A percentile compares a stretch with the other conserved stretches of the same genome.
phyloP scores from a whole-genome alignment of 345 rosid species.

The Clausena lansium region DNA sequence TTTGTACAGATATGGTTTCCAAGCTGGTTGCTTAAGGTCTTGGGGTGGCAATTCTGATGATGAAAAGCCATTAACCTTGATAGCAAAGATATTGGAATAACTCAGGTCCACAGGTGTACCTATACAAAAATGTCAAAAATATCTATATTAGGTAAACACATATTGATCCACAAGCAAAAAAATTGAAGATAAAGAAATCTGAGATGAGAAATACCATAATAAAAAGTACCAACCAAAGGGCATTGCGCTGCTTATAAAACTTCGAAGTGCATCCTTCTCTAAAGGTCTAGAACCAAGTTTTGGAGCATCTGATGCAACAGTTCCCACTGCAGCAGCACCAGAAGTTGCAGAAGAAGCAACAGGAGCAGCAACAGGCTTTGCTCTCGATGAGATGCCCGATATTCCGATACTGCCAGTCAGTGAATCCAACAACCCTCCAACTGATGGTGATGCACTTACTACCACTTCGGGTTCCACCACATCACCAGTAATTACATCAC shows the following conservation, averaged over 20 bases:
- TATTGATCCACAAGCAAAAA: constrained; percentile 7
- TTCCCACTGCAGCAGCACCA: constrained; percentile 48
- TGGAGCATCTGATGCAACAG: constrained; percentile 62
- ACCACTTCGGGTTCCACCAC: constrained; percentile 81
- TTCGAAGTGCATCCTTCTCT: constrained; percentile 76
- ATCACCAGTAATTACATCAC: constrained; percentile 80
- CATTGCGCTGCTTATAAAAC: constrained; percentile 72
- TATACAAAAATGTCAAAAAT: constrained; percentile 23
- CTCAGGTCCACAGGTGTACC: constrained; percentile 90
- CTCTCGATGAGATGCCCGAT: constrained; percentile 74
- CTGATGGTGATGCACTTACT: constrained; percentile 67
- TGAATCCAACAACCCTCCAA: constrained; percentile 94
- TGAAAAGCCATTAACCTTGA: constrained; percentile 78
- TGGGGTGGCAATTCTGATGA: constrained; percentile 71
- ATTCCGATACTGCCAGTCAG: constrained; percentile 92
- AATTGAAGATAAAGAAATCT: constrained; percentile 11
- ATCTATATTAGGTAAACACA: constrained; percentile 13
- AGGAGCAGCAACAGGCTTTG: constrained; percentile 77
- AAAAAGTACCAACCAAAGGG: constrained; percentile 80
- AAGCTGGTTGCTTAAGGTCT: constrained; percentile 87
- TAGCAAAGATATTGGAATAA: constrained; percentile 54
- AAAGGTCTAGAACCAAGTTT: constrained; percentile 70
- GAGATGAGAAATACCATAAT: constrained; percentile 28
- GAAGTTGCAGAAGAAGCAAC: constrained; percentile 63
- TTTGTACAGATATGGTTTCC: constrained; percentile 91